phyloP scores from a whole-genome alignment of 1,139 yeast genomes.

The Fermentozyma sake region DNA sequence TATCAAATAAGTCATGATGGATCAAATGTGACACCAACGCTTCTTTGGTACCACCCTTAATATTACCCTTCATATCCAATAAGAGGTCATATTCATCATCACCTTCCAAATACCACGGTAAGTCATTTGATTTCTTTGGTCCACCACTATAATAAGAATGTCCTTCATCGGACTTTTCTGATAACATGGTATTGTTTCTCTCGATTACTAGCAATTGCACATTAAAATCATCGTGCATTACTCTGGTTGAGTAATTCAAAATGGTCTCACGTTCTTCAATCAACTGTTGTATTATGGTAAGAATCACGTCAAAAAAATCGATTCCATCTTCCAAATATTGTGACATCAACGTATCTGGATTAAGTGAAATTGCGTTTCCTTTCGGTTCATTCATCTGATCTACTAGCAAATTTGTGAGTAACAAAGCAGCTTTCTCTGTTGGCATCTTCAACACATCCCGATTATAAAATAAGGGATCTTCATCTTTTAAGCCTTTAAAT shows the following conservation, averaged over 20 bases:
- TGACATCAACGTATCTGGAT: conserved; percentile 45
- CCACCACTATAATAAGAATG: conserved; percentile 36
- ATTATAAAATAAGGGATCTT: conserved; percentile 43
- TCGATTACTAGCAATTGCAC: conserved; percentile 59
- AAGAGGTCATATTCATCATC: conserved; percentile 73
- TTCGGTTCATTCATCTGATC: conserved; percentile 37
- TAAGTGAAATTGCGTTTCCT: conserved; percentile 44
- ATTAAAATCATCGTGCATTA: conserved; percentile 69
- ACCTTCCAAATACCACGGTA: conserved; percentile 80
- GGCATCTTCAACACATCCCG: conserved; percentile 36
- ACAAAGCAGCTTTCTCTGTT: conserved; percentile 49
- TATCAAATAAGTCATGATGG: conserved; percentile 68
- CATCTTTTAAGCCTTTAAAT: conserved; percentile 59
- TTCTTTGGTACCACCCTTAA: conserved; percentile 82
- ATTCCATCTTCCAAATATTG: conserved; percentile 43
- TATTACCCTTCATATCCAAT: conserved; percentile 66
- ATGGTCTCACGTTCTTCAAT: conserved; percentile 69
- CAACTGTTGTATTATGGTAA: conserved; percentile 49
- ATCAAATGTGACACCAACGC: conserved; percentile 83
- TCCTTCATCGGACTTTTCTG: conserved; percentile 33
- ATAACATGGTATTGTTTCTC: conserved; percentile 51
- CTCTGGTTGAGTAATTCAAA: conserved; percentile 67
- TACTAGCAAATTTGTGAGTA: conserved; percentile 42
- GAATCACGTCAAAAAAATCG: conserved; percentile 40
- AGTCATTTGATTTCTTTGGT: conserved; percentile 31